Conservation (phyloP, 306 rosid species). For the peach (Prunus persica) region Prunus_persica_NCBIv2 NC_034016.1:11793001-11793500, state of each 20-base stretch:
- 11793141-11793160: background rate
- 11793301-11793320: slow-evolving; percentile 45
- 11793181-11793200: slow-evolving; percentile 9
- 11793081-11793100: slow-evolving; percentile 98
- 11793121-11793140: background rate
- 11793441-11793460: slow-evolving; percentile 97
- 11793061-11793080: slow-evolving; percentile 95
- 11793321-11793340: slow-evolving; percentile 15
- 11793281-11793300: slow-evolving; percentile 96
- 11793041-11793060: slow-evolving; percentile 88
- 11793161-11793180: background rate
- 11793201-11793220: slow-evolving; percentile 11
- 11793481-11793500: slow-evolving; percentile 14
- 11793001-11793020: slow-evolving; percentile 93
- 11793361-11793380: slow-evolving; percentile 4
- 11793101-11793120: slow-evolving; percentile 58
- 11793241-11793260: slow-evolving; percentile 85
- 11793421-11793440: slow-evolving; percentile 84
- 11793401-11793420: slow-evolving; percentile 99
- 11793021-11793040: slow-evolving; percentile 99
- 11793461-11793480: slow-evolving; percentile 51
- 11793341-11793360: slow-evolving; percentile 9
- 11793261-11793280: slow-evolving; percentile 91
- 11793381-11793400: slow-evolving; percentile 55
- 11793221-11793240: slow-evolving; percentile 65